A percentile compares a stretch with the other conserved stretches of the same genome.
These are phyloP conservation scores for Mycosarcoma maydis DNA, from an alignment of 1,284 basidiomycete species.

Conservation along the genomic window DNA sequence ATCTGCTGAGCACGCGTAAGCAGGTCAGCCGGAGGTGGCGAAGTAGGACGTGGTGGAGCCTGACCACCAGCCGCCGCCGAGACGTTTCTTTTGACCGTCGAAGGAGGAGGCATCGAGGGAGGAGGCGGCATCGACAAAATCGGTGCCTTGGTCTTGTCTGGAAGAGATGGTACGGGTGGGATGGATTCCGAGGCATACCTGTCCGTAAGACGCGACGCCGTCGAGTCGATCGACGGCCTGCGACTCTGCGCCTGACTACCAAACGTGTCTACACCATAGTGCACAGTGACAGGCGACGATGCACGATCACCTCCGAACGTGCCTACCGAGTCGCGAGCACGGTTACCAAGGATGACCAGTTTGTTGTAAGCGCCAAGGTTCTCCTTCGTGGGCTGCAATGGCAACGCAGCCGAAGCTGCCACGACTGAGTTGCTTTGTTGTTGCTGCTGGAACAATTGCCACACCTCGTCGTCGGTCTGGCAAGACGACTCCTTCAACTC, in stretches of 20 bases:
- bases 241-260: slow-evolving; percentile 23
- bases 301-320: slow-evolving; percentile 46
- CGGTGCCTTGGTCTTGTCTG: slow-evolving; percentile 56
- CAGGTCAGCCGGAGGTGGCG: slow-evolving; percentile 54
- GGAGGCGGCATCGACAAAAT: slow-evolving; percentile 57
- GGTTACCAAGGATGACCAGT: slow-evolving; percentile 42
- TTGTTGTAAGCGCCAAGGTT: slow-evolving; percentile 31
- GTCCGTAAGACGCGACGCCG: slow-evolving; percentile 35
- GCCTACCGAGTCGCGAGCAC: slow-evolving; percentile 45
- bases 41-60: slow-evolving; percentile 50
- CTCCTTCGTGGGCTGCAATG: slow-evolving; percentile 27
- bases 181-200: slow-evolving; percentile 18
- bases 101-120: slow-evolving; percentile 56
- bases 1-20: slow-evolving; percentile 43
- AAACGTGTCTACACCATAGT: slow-evolving; percentile 50
- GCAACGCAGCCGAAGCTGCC: slow-evolving; percentile 9
- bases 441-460: slow-evolving; percentile 39
- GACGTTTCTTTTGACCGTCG: slow-evolving; percentile 21
- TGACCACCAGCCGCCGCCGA: slow-evolving; percentile 5
- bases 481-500: slow-evolving; percentile 49
- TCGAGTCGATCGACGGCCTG: slow-evolving; percentile 47
- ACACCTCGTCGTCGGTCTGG: slow-evolving; percentile 55
- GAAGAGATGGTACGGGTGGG: slow-evolving; percentile 43
- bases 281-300: slow-evolving; percentile 39
- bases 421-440: slow-evolving; percentile 9